phyloP scores from a whole-genome alignment of 768 basidiomycete genomes.

The Lactifluus volemus region DNA sequence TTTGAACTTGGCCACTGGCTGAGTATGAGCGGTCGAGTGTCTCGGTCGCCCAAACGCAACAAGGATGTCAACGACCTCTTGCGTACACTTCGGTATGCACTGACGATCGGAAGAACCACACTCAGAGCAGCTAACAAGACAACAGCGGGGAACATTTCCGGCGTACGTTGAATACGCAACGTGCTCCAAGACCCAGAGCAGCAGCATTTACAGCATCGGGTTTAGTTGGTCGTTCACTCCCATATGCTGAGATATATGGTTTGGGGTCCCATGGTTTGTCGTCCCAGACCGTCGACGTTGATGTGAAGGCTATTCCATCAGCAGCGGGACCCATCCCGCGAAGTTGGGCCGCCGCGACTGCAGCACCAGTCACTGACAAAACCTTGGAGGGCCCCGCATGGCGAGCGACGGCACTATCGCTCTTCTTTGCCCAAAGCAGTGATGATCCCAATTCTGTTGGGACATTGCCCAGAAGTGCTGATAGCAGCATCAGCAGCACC shows the following conservation, averaged over 20 bases:
- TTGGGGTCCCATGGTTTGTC: neutral
- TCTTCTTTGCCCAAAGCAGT: slow-evolving; percentile 34
- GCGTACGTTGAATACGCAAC: slow-evolving; percentile 46
- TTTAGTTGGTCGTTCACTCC: slow-evolving; percentile 8
- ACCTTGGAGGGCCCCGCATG: slow-evolving; percentile 31
- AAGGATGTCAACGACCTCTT: slow-evolving; percentile 38
- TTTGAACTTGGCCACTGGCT: neutral
- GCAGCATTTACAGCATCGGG: neutral
- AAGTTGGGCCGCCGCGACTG: slow-evolving; percentile 41
- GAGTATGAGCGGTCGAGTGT: neutral
- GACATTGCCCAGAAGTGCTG: neutral
- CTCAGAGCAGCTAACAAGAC: slow-evolving; percentile 3
- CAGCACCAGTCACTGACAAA: slow-evolving; percentile 21
- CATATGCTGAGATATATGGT: slow-evolving; percentile 18
- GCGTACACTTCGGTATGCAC: slow-evolving; percentile 41
- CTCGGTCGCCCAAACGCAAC: neutral
- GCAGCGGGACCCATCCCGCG: slow-evolving; percentile 33
- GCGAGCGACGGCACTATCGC: slow-evolving; percentile 48
- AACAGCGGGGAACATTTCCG: slow-evolving; percentile 65
- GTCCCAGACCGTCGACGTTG: neutral
- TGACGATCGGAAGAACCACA: neutral
- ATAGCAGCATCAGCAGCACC: neutral
- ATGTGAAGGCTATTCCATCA: neutral
- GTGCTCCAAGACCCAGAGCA: slow-evolving; percentile 14
- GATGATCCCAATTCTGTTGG: neutral